Conservation (phyloP, 2,329 filamentous ascomycete genomes). For the Pyrenochaeta sp. region DNA sequence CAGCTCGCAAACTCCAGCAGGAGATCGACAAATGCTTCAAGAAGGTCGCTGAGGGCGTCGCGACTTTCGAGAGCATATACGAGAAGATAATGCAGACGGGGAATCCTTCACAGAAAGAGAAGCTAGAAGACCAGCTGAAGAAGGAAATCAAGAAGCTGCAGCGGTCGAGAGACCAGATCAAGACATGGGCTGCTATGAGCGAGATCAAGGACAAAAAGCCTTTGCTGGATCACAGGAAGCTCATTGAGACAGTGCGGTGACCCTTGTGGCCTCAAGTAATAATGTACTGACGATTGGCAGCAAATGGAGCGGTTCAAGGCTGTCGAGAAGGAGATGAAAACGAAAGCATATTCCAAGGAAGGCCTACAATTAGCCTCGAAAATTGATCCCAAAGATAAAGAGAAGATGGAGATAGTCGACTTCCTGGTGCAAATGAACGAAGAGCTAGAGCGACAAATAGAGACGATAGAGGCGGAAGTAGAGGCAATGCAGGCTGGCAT, state of each 20-base stretch:
- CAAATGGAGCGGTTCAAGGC: constrained; percentile 99
- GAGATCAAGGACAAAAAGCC: constrained; percentile 99
- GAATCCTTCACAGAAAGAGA: constrained; percentile 96
- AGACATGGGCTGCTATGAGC: constrained; percentile 98
- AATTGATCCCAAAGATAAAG: constrained; percentile 96
- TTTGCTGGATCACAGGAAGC: constrained; percentile 88
- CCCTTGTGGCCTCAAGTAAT: constrained; percentile 11
- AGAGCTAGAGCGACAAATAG: constrained; percentile 92
- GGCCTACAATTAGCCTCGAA: constrained; percentile 90
- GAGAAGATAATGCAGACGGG: constrained; percentile 95
- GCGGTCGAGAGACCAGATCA: constrained; percentile 96
- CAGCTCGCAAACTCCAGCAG: constrained; percentile 93
- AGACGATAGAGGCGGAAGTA: constrained; percentile 87
- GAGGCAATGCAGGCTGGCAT: constrained; percentile 85
- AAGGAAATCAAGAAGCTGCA: constrained; percentile 99
- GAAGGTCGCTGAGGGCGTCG: constrained; percentile 92
- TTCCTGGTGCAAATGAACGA: constrained; percentile 90
- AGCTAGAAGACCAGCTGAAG: constrained; percentile 96
- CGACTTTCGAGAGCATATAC: constrained; percentile 92
- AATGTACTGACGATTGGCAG: constrained; percentile 60
- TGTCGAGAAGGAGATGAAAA: constrained; percentile 99
- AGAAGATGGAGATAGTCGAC: constrained; percentile 86
- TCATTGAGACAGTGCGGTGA: constrained; percentile 88
- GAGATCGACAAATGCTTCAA: constrained; percentile 99
- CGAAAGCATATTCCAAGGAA: constrained; percentile 98